Percentiles rank a stretch among this genome's conserved stretches.
Conservation (phyloP, 2,329 filamentous ascomycete genomes). For the Leptographium galeiforme region DNA sequence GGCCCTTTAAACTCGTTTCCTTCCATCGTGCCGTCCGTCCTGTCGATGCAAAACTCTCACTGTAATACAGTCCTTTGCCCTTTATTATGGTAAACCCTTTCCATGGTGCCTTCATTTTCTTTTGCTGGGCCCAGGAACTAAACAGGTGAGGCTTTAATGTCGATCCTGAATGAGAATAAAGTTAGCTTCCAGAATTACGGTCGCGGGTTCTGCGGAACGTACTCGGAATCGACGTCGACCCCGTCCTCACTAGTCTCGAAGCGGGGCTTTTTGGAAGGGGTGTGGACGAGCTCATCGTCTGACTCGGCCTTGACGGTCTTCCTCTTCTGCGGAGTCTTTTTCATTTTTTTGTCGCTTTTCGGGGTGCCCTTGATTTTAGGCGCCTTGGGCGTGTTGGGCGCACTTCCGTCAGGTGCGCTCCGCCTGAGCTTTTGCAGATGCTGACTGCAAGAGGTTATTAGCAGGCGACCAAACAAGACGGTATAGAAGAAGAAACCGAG, state of each 20-base stretch:
- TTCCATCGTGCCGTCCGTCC: not conserved
- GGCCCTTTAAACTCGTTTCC: not conserved
- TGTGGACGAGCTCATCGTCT: constrained; percentile 4
- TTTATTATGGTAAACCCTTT: too few species aligned
- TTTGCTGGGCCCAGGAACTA: too few species aligned
- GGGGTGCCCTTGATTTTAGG: not conserved
- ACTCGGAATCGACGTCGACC: constrained; percentile 1
- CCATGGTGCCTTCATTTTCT: too few species aligned
- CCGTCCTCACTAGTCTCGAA: not conserved
- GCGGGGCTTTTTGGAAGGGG: constrained; percentile 10
- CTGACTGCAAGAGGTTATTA: not conserved
- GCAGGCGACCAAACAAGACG: not conserved
- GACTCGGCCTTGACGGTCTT: not conserved
- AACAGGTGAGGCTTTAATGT: too few species aligned
- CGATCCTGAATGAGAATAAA: not conserved
- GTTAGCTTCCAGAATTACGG: not conserved
- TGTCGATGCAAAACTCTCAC: too few species aligned
- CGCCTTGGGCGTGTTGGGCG: constrained; percentile 9
- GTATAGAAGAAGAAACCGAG: not conserved
- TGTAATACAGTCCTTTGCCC: too few species aligned
- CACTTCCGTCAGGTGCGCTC: not conserved
- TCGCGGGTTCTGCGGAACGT: not conserved
- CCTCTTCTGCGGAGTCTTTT: not conserved
- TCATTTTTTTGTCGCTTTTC: constrained; percentile 2
- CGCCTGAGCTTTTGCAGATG: not conserved